Percentiles rank a stretch among this genome's conserved stretches.
Evolutionary conservation across 345 rosid genomes (phyloP).

Genomic region (Mercurialis annua): DNA sequence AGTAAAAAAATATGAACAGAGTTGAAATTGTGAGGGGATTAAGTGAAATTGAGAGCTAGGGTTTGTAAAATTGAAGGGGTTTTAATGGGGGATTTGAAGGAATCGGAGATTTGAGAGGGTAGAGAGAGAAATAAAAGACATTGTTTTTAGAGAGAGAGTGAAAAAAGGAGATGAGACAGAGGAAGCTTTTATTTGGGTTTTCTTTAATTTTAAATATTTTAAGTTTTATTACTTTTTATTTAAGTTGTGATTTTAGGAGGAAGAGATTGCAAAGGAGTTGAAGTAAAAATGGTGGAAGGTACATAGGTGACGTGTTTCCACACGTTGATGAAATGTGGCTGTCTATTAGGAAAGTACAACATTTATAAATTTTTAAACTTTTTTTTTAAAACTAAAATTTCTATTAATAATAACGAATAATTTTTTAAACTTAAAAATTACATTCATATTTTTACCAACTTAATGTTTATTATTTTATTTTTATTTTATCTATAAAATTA

Average conservation of each 20-base stretch:
- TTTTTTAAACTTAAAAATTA: too few species aligned
- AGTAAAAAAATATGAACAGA: too few species aligned
- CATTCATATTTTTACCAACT: too few species aligned
- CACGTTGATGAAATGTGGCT: neutral
- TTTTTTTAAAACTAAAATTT: too few species aligned
- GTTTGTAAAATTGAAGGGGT: neutral
- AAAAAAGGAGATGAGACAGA: neutral
- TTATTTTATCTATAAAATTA: too few species aligned
- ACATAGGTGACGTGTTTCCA: neutral
- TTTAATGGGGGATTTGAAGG: neutral
- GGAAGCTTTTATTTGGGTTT: neutral
- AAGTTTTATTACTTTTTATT: neutral
- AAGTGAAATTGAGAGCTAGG: neutral
- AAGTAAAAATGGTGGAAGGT: neutral
- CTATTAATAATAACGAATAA: too few species aligned
- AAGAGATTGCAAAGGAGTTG: neutral
- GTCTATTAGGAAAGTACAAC: too few species aligned
- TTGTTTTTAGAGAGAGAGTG: neutral
- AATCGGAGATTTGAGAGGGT: neutral
- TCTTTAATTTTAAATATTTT: neutral
- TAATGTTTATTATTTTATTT: too few species aligned
- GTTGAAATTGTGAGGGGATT: neutral
- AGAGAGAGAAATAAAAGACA: conserved; percentile 9
- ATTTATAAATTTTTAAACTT: too few species aligned
- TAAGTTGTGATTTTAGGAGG: neutral